A percentile compares a stretch with the other conserved stretches of the same genome.
Conservation (phyloP, 202 grass and related monocot species). For the Musa balbisiana region DNA sequence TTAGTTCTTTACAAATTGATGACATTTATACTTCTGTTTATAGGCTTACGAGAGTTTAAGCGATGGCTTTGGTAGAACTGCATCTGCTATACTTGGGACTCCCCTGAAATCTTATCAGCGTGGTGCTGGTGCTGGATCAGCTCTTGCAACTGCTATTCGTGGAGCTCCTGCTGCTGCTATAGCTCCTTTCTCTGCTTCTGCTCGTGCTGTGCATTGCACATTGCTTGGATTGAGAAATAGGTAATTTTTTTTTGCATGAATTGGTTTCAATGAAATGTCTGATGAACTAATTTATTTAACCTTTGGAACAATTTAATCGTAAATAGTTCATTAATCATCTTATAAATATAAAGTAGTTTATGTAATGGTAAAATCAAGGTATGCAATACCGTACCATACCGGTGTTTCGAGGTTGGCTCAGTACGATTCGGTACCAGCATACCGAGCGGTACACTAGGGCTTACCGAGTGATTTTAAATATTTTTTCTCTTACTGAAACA, state of each 20-base stretch:
- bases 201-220: slow-evolving; percentile 68
- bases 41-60: slow-evolving; percentile 96
- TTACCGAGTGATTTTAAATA: no score
- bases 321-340: no score
- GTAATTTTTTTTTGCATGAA: slow-evolving; percentile 23
- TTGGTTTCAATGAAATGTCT: background rate
- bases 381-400: no score
- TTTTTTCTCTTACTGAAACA: no score
- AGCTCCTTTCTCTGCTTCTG: slow-evolving; percentile 80
- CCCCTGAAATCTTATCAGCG: slow-evolving; percentile 93
- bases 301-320: no score
- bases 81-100: slow-evolving; percentile 70
- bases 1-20: slow-evolving; percentile 17
- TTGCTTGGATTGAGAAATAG: slow-evolving; percentile 88
- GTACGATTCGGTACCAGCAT: no score
- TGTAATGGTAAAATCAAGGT: no score
- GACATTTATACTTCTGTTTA: slow-evolving; percentile 9
- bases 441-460: no score
- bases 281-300: slow-evolving; percentile 1
- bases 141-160: slow-evolving; percentile 67
- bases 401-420: no score
- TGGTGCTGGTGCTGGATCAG: slow-evolving; percentile 66
- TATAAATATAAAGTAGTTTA: no score
- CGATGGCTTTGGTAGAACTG: slow-evolving; percentile 69
- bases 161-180: slow-evolving; percentile 83